Base-by-base conservation (phyloP, 1,139 yeast species). In the Kodamaea fungicola region DNA sequence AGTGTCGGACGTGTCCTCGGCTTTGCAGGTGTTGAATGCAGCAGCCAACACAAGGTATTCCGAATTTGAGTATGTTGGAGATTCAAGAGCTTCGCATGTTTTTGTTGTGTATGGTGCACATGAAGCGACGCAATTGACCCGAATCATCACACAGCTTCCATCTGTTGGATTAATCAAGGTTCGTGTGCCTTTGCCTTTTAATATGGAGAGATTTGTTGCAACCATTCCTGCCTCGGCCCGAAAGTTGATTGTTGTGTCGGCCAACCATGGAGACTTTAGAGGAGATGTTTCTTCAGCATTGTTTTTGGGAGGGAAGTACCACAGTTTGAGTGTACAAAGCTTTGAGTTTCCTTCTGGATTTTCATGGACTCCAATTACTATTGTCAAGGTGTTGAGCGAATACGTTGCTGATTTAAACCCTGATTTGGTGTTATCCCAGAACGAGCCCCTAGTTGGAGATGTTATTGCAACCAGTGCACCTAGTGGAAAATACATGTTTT, bases 151-250 rank as follows among this genome's bases (percentile, higher is more conserved):
- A 21, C 47, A 67, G 5, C 23, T 37, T 13, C 30, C 33, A 7
- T 47, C 54, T 12, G 69, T 78, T 33, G 97, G 94, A 43, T 74
- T 83, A 36, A 61, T 90, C 41, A 74, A 82, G 42, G 78, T 84
- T 37, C 78, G 96, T 59, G 77, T 87, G 36, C 94, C 95, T 41
- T 66, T 83, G 39, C 92, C 95, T 38, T 84, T 89, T 57, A 79
- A 79, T 49, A 70, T 76, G 31, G 69, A 68, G 30, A 77, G 76
- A 47, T 86, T 89, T 56, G 66, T 76, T 35, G 57, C 67, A 7
- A 53, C 72, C 12, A 64, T 90, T 37, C 94, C 96, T 19, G 43
- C 62, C 3, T 59, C 84, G 4, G 62, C 82, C 26, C 72, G 73
- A 49, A 74, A 74, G 44, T 66, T 89, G 40, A 79, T 85, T 37